Evolutionary conservation across 23 red algal genomes (phyloP).

Genomic region (Gracilaria domingensis): DNA sequence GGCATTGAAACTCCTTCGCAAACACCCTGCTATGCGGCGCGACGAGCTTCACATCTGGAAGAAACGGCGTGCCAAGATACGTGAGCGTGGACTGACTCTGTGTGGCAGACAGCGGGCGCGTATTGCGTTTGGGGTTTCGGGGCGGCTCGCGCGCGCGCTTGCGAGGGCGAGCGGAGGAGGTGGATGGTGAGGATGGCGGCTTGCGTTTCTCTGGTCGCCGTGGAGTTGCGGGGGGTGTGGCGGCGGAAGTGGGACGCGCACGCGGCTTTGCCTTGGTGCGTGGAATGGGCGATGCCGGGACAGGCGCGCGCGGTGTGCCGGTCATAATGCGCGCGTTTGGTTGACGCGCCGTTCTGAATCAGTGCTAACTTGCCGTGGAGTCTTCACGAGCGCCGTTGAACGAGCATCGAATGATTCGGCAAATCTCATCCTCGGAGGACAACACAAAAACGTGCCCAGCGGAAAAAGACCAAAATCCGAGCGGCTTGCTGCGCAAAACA

Average conservation of each 20-base stretch:
- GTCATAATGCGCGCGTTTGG: not conserved
- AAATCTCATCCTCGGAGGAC: too few species aligned
- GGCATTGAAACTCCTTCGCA: not conserved
- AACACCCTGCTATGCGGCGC: not conserved
- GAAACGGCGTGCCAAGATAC: not conserved
- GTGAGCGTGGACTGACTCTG: not conserved
- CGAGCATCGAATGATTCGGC: too few species aligned
- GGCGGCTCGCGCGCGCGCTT: conserved; percentile 11
- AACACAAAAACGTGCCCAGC: too few species aligned
- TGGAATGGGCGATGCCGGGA: not conserved
- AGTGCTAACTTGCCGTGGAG: not conserved
- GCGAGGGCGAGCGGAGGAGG: conserved; percentile 20
- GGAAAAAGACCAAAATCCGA: too few species aligned
- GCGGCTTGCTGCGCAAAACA: too few species aligned
- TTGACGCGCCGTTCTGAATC: not conserved
- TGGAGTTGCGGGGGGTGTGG: conserved; percentile 12
- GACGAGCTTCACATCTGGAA: conserved; percentile 8
- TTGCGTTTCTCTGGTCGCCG: conserved; percentile 10
- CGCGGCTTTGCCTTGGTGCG: conserved; percentile 4
- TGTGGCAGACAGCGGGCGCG: not conserved
- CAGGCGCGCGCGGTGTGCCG: not conserved
- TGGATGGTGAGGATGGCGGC: conserved; percentile 11
- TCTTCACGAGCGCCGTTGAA: not conserved
- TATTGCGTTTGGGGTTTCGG: not conserved
- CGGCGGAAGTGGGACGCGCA: conserved; percentile 1